Percentiles rank a stretch among this genome's conserved stretches.
Evolutionary conservation across 2,329 filamentous ascomycete species (phyloP).

Genomic region (Talaromyces amestolkiae): DNA sequence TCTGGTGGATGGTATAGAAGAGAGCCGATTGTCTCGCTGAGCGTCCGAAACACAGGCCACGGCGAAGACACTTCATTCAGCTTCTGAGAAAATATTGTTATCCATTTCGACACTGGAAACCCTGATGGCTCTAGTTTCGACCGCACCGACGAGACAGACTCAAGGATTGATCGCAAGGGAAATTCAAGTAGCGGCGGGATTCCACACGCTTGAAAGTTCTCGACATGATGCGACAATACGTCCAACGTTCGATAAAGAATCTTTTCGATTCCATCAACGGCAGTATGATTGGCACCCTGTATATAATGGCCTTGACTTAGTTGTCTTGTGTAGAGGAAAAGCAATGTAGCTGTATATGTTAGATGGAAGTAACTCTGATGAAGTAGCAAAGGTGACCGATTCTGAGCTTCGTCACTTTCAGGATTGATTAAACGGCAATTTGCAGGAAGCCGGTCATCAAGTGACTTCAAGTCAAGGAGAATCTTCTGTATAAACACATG

Average conservation of each 20-base stretch:
- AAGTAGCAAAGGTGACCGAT: conserved; percentile 37
- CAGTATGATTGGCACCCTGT: conserved; percentile 32
- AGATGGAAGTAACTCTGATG: conserved; percentile 41
- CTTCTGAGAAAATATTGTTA: conserved; percentile 33
- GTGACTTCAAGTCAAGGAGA: conserved; percentile 37
- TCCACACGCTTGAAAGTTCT: conserved; percentile 38
- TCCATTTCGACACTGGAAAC: conserved; percentile 37
- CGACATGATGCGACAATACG: conserved; percentile 37
- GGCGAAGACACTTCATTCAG: conserved; percentile 26
- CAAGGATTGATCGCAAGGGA: conserved; percentile 34
- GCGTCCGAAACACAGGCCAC: conserved; percentile 37
- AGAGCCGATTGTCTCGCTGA: conserved; percentile 31
- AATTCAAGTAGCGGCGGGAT: conserved; percentile 41
- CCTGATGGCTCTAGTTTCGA: conserved; percentile 30
- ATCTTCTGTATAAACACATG: conserved; percentile 35
- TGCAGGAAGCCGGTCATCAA: conserved; percentile 37
- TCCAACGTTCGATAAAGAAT: conserved; percentile 36
- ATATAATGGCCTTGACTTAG: conserved; percentile 32
- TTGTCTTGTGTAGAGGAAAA: conserved; percentile 37
- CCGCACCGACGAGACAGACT: conserved; percentile 34
- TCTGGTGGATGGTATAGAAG: conserved; percentile 24
- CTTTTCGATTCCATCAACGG: conserved; percentile 37
- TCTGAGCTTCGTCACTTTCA: conserved; percentile 37
- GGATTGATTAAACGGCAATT: conserved; percentile 38
- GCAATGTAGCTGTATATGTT: conserved; percentile 37